These are phyloP conservation scores for Microbotryum intermedium DNA, from an alignment of 1,284 basidiomycete species.

Conservation along the genomic window DNA sequence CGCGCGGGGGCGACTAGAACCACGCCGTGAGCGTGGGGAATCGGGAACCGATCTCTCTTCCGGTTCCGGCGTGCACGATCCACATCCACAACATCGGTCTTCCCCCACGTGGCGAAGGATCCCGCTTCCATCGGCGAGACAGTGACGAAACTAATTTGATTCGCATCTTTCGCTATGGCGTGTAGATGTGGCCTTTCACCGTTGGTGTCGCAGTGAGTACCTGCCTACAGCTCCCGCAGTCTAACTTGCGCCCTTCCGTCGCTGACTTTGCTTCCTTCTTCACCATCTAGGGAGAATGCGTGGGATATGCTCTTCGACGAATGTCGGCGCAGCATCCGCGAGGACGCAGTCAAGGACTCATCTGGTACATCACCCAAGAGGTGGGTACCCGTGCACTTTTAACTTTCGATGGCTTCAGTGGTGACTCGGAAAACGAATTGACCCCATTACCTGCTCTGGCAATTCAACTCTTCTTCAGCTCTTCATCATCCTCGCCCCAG, in stretches of 20 bases:
- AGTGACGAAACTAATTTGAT: not conserved
- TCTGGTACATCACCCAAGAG: conserved; percentile 16
- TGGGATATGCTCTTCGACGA: conserved; percentile 20
- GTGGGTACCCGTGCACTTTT: not conserved
- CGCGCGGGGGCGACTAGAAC: too few species aligned
- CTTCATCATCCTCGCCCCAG: conserved; percentile 21
- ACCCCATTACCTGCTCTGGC: not conserved
- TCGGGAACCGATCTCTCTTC: too few species aligned
- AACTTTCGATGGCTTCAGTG: not conserved
- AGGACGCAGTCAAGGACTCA: conserved; percentile 9
- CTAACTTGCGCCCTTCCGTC: too few species aligned
- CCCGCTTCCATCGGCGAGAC: too few species aligned
- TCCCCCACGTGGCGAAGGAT: too few species aligned
- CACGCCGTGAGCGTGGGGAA: too few species aligned
- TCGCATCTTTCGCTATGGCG: not conserved
- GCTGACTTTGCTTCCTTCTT: not conserved
- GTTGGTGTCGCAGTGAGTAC: conserved; percentile 9
- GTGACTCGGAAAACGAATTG: not conserved
- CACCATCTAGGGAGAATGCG: not conserved
- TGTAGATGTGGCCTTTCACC: conserved; percentile 22
- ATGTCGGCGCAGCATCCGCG: conserved; percentile 14
- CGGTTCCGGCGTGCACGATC: too few species aligned
- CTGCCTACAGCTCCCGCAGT: too few species aligned
- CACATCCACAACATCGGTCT: too few species aligned
- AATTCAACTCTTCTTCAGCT: not conserved